These are phyloP conservation scores for Bromus sterilis DNA, from an alignment of 176 grass and related monocot species.

Conservation along the genomic window DNA sequence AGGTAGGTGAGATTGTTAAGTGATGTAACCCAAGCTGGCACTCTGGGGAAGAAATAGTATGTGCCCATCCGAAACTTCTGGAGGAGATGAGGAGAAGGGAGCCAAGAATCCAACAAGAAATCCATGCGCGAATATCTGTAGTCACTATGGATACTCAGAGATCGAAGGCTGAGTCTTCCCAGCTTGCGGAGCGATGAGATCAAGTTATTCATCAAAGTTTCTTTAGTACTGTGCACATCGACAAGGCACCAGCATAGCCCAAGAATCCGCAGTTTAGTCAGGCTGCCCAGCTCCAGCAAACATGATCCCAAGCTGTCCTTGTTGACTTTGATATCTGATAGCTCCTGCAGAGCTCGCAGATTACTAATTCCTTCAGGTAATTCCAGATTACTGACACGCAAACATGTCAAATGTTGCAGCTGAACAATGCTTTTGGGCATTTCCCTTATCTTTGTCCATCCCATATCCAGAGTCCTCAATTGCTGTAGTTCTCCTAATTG, in stretches of 20 bases:
- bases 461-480: slow-evolving; percentile 14
- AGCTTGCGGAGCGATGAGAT: slow-evolving; percentile 1
- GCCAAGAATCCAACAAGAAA: slow-evolving; percentile 26
- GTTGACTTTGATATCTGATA: slow-evolving; percentile 4
- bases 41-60: neutral
- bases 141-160: neutral
- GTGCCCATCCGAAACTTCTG: neutral
- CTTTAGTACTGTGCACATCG: neutral
- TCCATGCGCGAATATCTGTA: neutral
- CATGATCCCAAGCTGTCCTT: neutral
- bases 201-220: slow-evolving; percentile 2
- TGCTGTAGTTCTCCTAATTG: slow-evolving; percentile 6
- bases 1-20: slow-evolving; percentile 1
- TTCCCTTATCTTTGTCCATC: neutral
- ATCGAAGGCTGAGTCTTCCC: neutral
- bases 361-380: slow-evolving; percentile 11
- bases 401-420: neutral
- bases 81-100: slow-evolving; percentile 6
- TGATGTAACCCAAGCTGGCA: slow-evolving; percentile 16
- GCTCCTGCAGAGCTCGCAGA: slow-evolving; percentile 13
- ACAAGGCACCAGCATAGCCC: neutral
- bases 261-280: slow-evolving; percentile 18
- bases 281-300: neutral
- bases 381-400: neutral
- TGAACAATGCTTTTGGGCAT: slow-evolving; percentile 1